Percentiles rank a stretch among this genome's conserved stretches.
Conservation (phyloP, 257 asterid genomes). For the Ehretia macrophylla region DNA sequence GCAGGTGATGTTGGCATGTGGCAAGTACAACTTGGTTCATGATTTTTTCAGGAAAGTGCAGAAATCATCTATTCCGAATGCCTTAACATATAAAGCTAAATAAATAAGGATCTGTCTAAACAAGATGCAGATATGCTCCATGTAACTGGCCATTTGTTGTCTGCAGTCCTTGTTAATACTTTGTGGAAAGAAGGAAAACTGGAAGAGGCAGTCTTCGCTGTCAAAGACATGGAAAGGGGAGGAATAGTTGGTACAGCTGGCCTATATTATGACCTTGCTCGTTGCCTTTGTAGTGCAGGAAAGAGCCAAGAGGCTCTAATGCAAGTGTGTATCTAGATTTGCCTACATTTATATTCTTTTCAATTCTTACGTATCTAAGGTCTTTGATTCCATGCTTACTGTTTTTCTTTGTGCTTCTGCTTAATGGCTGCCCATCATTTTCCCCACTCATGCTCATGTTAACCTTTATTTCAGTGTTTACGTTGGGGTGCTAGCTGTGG, state of each 20-base stretch:
- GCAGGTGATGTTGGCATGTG: conserved; percentile 91
- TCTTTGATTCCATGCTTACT: background rate
- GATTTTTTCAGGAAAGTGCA: conserved; percentile 82
- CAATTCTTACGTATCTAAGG: conserved; percentile 2
- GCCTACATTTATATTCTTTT: conserved; percentile 5
- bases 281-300: conserved; percentile 94
- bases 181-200: conserved; percentile 81
- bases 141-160: conserved; percentile 12
- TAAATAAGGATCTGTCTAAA: background rate
- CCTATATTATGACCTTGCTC: conserved; percentile 89
- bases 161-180: conserved; percentile 71
- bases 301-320: conserved; percentile 77
- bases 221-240: conserved; percentile 81
- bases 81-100: conserved; percentile 82
- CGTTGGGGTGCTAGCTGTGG: no score
- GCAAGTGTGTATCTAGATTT: conserved; percentile 45
- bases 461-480: no score
- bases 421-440: no score
- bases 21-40: conserved; percentile 80
- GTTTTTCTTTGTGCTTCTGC: no score
- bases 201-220: conserved; percentile 69
- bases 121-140: background rate
- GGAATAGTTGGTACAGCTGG: conserved; percentile 90
- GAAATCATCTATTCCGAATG: conserved; percentile 73
- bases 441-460: no score